phyloP scores from a whole-genome alignment of 2,329 filamentous ascomycete species.

The Cordyceps militaris region DNA sequence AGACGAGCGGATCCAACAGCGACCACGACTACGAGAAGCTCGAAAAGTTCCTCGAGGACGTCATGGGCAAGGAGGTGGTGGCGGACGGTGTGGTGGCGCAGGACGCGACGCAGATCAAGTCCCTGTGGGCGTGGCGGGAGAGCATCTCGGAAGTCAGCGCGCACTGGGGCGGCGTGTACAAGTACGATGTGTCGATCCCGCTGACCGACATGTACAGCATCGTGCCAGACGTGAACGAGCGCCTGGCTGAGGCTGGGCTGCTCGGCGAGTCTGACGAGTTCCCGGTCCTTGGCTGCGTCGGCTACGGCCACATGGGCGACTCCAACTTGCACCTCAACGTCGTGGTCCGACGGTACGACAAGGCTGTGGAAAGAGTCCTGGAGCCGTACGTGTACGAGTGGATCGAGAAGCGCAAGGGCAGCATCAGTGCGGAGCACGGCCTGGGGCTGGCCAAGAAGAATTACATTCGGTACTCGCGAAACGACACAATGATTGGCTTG shows the following conservation, averaged over 20 bases:
- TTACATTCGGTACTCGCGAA: slow-evolving; percentile 88
- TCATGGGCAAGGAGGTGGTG: slow-evolving; percentile 83
- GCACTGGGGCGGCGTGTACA: slow-evolving; percentile 93
- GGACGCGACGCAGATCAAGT: slow-evolving; percentile 80
- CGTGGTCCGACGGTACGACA: slow-evolving; percentile 73
- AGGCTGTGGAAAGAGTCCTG: slow-evolving; percentile 75
- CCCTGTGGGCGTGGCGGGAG: slow-evolving; percentile 89
- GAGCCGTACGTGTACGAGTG: slow-evolving; percentile 98
- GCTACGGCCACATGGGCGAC: slow-evolving; percentile 98
- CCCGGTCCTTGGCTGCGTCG: slow-evolving; percentile 83
- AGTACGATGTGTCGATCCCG: slow-evolving; percentile 96
- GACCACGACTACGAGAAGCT: slow-evolving; percentile 94
- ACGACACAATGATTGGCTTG: slow-evolving; percentile 74
- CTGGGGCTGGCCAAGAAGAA: slow-evolving; percentile 92
- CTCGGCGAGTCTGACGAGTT: slow-evolving; percentile 67
- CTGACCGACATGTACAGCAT: slow-evolving; percentile 79
- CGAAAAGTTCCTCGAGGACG: slow-evolving; percentile 80
- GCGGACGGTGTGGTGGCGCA: slow-evolving; percentile 86
- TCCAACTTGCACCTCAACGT: slow-evolving; percentile 93
- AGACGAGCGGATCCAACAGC: slow-evolving; percentile 89
- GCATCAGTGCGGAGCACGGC: slow-evolving; percentile 95
- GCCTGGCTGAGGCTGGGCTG: slow-evolving; percentile 66
- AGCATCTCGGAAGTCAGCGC: slow-evolving; percentile 83
- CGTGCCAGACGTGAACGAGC: slow-evolving; percentile 75
- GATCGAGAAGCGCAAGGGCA: slow-evolving; percentile 81